A percentile compares a stretch with the other conserved stretches of the same genome.
Conservation (phyloP, 2,329 filamentous ascomycete genomes). For the Cladosporium sp. region DNA sequence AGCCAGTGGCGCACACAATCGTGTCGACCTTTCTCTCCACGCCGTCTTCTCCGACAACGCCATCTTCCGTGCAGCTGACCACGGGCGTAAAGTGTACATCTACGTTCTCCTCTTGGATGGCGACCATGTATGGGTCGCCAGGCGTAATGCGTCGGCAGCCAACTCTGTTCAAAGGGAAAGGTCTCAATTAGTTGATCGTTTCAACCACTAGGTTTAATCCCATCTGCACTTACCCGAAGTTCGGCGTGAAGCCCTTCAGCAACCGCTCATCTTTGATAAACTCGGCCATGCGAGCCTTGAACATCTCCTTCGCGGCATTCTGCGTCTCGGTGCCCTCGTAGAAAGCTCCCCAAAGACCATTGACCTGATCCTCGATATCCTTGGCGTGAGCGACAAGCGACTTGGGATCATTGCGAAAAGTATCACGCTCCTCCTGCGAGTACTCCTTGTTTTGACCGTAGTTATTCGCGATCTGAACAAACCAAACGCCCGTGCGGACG, state of each 20-base stretch:
- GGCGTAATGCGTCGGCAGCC: constrained; percentile 47
- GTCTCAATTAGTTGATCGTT: too few relatives aligned
- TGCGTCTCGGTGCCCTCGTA: constrained; percentile 42
- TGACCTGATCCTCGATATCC: constrained; percentile 45
- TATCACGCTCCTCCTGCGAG: constrained; percentile 37
- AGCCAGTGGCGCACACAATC: constrained; percentile 44
- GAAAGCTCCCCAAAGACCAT: constrained; percentile 45
- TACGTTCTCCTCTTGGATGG: constrained; percentile 48
- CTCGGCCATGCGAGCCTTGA: constrained; percentile 44
- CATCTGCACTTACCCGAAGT: too few relatives aligned
- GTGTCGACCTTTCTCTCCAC: constrained; percentile 39
- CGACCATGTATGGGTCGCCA: constrained; percentile 49
- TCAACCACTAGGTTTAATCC: too few relatives aligned
- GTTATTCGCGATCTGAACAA: constrained; percentile 44
- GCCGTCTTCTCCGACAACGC: constrained; percentile 42
- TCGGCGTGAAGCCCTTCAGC: constrained; percentile 45
- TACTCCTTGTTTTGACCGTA: constrained; percentile 44
- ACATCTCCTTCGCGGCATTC: constrained; percentile 34
- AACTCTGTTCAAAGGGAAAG: too few relatives aligned
- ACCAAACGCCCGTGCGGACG: constrained; percentile 44
- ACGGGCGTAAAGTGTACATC: constrained; percentile 49
- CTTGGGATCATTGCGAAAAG: constrained; percentile 40
- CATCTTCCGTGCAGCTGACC: constrained; percentile 42
- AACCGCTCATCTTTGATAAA: constrained; percentile 50
- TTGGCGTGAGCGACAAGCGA: constrained; percentile 43